Base-by-base conservation (phyloP, 495 filamentous ascomycete genomes). In the Pseudomonodictys pantanalensis region DNA sequence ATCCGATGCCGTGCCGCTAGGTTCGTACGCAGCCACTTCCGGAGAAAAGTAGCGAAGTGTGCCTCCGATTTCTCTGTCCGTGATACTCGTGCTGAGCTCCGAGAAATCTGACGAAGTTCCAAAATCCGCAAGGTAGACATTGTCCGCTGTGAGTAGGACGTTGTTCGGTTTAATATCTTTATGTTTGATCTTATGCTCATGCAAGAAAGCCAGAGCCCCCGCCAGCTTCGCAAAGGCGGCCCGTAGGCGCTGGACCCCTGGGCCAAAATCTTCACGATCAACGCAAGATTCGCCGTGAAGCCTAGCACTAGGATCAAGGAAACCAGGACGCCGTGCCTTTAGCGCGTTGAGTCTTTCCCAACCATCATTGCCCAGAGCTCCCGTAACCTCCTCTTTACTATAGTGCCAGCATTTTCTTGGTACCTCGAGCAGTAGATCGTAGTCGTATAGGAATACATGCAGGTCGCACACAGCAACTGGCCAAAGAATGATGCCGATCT, bases 61-160 rank as follows among this genome's bases (percentile, higher is more conserved):
- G 11, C 51, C 51, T 15, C 33, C 17, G 4, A 43, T 18, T 6
- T n/a, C 43, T 18, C 35, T 28, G 0, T 53, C 42, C 15, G 54
- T 57, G 18, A 24, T 25, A 23, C 43, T 52, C n/a, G 11, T 35
- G 30, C n/a, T 18, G 20, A 57, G 29, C 25, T 15, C 44, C 8
- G 54, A 57, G 20, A 57, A 17, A 29, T 57, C 54, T 20, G 42
- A 25, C 5, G 54, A 57, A 12, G 12, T n/a, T 20, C 44, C 42
- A 29, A 57, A 57, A 24, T 57, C 54, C 2, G 51, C 45, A 11
- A 54, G n/a, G 17, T 32, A 44, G 15, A 54, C 11, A 9, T 32
- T 32, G 51, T 41, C 38, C 8, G 7, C 7, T 8, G 32, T 8
- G 15, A 35, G 32, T 8, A 35, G 32, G 7, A 35, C 15, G 32